A percentile compares a stretch with the other conserved stretches of the same genome.
Conservation (phyloP, 352 stramenopile genomes). For the Globisporangium uncinulatum region DNA sequence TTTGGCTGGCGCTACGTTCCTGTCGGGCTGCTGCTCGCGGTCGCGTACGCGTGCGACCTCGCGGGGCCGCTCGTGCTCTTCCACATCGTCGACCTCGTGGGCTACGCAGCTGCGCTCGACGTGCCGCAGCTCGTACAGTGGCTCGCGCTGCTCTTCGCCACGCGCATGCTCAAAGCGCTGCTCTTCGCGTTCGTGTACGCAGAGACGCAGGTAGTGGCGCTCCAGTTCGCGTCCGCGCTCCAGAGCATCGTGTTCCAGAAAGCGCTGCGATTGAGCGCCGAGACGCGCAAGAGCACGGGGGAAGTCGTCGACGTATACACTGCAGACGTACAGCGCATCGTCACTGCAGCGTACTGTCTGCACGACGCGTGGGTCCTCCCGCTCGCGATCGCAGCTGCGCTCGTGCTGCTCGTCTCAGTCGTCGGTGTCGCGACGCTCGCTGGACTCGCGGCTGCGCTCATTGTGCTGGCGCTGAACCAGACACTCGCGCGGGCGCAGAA, state of each 20-base stretch:
- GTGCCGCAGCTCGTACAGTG: slow-evolving; percentile 40
- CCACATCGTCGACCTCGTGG: slow-evolving; percentile 44
- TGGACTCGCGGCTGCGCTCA: slow-evolving; percentile 26
- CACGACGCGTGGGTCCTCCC: slow-evolving; percentile 73
- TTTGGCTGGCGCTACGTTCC: slow-evolving; percentile 43
- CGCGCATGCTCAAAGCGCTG: slow-evolving; percentile 56
- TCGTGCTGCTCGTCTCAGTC: slow-evolving; percentile 50
- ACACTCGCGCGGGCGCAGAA: slow-evolving; percentile 27
- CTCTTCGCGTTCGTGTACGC: slow-evolving; percentile 54
- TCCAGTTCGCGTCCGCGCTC: slow-evolving; percentile 58
- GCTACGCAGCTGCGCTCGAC: slow-evolving; percentile 18
- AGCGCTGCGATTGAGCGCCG: slow-evolving; percentile 36
- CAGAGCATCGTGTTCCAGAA: slow-evolving; percentile 78
- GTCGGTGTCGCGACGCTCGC: slow-evolving; percentile 42
- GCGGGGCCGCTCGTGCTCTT: slow-evolving; percentile 61
- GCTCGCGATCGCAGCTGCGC: slow-evolving; percentile 36
- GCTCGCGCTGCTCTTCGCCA: slow-evolving; percentile 52
- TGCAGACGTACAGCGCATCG: slow-evolving; percentile 50
- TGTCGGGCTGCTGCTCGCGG: slow-evolving; percentile 35
- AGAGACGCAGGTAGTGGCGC: slow-evolving; percentile 55
- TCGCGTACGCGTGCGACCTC: slow-evolving; percentile 45
- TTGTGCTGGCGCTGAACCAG: slow-evolving; percentile 40
- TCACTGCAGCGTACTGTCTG: slow-evolving; percentile 52
- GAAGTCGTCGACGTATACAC: slow-evolving; percentile 56
- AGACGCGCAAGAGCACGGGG: slow-evolving; percentile 29